Base-by-base conservation (phyloP, 140 eudicot genomes). In the Senecio squalidus region DNA sequence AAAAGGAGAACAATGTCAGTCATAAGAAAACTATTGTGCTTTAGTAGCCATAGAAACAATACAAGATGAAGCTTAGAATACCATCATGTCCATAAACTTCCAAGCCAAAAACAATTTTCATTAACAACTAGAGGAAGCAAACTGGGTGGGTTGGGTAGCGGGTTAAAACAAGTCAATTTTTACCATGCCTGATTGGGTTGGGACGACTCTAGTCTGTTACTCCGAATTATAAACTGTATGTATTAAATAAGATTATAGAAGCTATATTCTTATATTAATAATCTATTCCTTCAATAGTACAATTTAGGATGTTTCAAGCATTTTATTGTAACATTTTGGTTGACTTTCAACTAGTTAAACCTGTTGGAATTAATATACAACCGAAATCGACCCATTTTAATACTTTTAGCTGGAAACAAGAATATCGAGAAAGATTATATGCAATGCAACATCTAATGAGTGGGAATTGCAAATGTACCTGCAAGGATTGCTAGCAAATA, bases 401-500 rank as follows among this genome's bases (percentile, higher is more conserved):
- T 16, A 34, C 23, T 24, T 24, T n/a, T 9, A 4, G 60, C 36
- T 16, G 9, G 15, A 36, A 64, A 50, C 50, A 9, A 16, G 17
- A 36, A 6, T 1, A 21, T 30, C 5, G 4, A 63, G 11, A 2
- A 40, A 26, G 22, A 48, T 15, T 49, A 30, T 7, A 38, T 4
- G 22, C 9, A 17, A 23, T 24, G 27, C 16, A 47, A 30, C 13
- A 31, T 29, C 8, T 45, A 33, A 49, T 30, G 44, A 56, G 20
- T 18, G 27, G 27, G 6, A 55, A 40, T 16, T 60, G 38, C 46
- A 71, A 11, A 55, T 8, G 11, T 25, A 91, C 98, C 98, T 91
- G 98, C 98, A 91, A 28, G 98, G 98, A 63, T 91, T 91, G 61
- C 94, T 86, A 27, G 74, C 49, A 64, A 86, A 91, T 29, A 91